phyloP scores from a whole-genome alignment of 306 rosid species.

The Citrullus colocynthis region DNA sequence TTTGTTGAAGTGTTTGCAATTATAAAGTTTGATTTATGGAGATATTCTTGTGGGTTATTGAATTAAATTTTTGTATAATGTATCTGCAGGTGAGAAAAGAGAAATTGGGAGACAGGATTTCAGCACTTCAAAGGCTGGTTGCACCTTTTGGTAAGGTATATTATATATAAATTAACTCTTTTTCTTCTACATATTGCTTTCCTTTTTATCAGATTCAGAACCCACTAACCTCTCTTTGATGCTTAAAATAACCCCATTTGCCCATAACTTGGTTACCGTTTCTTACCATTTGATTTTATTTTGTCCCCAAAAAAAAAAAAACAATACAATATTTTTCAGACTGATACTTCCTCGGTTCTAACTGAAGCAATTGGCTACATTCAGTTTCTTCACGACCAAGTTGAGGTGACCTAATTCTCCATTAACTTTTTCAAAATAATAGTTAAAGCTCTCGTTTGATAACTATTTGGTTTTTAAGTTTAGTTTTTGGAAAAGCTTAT shows the following conservation, averaged over 20 bases:
- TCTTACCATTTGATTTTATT: not conserved
- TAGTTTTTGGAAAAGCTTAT: no score
- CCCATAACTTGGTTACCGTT: constrained; percentile 5
- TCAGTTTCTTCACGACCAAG: constrained; percentile 52
- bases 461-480: no score
- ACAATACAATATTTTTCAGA: constrained; percentile 21
- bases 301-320: not conserved
- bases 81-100: constrained; percentile 39
- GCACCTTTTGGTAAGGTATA: constrained; percentile 72
- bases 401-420: constrained; percentile 25
- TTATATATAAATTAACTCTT: not conserved
- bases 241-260: constrained; percentile 2
- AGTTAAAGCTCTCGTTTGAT: no score
- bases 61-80: not conserved
- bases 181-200: not conserved
- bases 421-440: not conserved
- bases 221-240: constrained; percentile 6
- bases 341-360: constrained; percentile 48
- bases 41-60: not conserved
- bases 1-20: not conserved
- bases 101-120: constrained; percentile 48
- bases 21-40: not conserved
- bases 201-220: constrained; percentile 18
- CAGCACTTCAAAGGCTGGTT: constrained; percentile 52
- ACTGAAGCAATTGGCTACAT: constrained; percentile 60